phyloP scores from a whole-genome alignment of 148 eudicot genomes.

The Heliosperma pusillum region DNA sequence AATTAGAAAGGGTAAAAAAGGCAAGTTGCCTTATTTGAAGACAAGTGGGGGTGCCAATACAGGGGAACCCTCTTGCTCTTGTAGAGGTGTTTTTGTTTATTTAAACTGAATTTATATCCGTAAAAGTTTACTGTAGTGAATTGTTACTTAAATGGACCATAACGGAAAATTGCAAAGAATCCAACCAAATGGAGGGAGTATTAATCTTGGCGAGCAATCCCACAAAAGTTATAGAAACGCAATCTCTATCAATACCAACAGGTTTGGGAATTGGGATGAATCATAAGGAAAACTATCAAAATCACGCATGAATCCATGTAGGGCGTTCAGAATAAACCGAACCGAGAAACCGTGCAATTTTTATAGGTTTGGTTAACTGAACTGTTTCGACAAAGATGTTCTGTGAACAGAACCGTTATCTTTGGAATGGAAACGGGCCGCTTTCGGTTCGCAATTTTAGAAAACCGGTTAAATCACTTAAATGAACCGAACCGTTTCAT shows the following conservation, averaged over 20 bases:
- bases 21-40: neutral
- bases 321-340: no score
- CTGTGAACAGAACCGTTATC: no score
- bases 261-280: neutral
- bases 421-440: no score
- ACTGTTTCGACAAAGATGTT: no score
- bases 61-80: neutral
- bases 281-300: neutral
- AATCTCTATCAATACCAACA: neutral
- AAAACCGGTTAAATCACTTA: no score
- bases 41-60: neutral
- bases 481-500: no score
- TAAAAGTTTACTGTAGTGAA: neutral
- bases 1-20: no score
- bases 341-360: no score
- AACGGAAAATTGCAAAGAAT: neutral
- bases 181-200: neutral
- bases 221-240: neutral
- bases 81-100: neutral
- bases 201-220: constrained; percentile 6
- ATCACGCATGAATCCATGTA: neutral
- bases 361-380: no score
- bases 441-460: no score
- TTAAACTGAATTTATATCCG: neutral
- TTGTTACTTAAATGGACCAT: neutral